Evolutionary conservation across 148 eudicot genomes (phyloP).

Genomic region (Spergularia marina): DNA sequence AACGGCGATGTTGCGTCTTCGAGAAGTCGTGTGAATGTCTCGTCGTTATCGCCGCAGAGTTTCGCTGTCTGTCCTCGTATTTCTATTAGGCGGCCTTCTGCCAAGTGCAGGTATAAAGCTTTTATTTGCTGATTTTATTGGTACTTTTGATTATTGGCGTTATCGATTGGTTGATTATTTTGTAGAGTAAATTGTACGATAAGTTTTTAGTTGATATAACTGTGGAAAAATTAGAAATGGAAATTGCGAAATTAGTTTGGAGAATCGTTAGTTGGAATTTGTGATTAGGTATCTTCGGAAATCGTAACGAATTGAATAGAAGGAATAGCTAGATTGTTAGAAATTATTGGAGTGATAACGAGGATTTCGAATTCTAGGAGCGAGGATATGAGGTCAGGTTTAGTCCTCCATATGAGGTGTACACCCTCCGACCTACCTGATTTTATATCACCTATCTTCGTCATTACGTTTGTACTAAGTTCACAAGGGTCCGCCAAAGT

Average conservation of each 20-base stretch:
- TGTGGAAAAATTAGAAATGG: background rate
- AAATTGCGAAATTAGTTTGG: no score
- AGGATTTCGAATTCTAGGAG: background rate
- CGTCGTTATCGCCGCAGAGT: background rate
- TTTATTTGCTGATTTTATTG: background rate
- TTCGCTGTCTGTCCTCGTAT: slow-evolving; percentile 17
- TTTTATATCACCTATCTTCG: no score
- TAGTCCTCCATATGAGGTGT: no score
- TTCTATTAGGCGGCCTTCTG: slow-evolving; percentile 3
- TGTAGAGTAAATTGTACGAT: background rate
- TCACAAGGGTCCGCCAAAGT: no score
- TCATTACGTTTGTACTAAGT: no score
- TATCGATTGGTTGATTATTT: background rate
- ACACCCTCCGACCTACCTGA: no score
- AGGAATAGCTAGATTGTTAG: background rate
- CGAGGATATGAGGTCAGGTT: no score
- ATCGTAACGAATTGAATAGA: background rate
- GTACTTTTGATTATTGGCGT: background rate
- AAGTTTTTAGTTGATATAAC: background rate
- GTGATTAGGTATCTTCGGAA: background rate
- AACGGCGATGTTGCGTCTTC: background rate
- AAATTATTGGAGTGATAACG: background rate
- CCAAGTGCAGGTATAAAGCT: slow-evolving; percentile 18
- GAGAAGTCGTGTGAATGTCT: slow-evolving; percentile 2
- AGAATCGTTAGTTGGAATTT: background rate